Evolutionary conservation across 768 basidiomycete genomes (phyloP).

Genomic region (Suillus brevipes): DNA sequence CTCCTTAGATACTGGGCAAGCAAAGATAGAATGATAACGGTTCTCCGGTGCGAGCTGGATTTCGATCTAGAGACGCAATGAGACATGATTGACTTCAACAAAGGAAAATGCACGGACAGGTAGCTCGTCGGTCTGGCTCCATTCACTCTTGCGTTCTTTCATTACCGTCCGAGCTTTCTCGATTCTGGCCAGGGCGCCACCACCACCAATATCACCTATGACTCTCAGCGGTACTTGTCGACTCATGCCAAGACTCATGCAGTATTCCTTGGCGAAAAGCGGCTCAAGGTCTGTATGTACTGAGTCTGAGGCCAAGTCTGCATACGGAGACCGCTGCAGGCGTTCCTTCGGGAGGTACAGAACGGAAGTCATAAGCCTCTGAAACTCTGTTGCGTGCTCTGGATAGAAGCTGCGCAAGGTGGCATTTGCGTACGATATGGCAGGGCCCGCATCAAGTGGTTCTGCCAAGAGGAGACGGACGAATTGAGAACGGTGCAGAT

Average conservation of each 20-base stretch:
- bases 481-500: constrained; percentile 89
- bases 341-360: constrained; percentile 68
- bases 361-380: constrained; percentile 67
- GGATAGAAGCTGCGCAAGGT: constrained; percentile 64
- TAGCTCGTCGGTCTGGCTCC: constrained; percentile 85
- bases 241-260: constrained; percentile 84
- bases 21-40: constrained; percentile 95
- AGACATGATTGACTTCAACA: constrained; percentile 8
- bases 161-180: constrained; percentile 94
- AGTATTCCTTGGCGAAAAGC: constrained; percentile 87
- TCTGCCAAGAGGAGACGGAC: constrained; percentile 72
- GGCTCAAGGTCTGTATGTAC: constrained; percentile 78
- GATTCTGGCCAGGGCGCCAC: constrained; percentile 87
- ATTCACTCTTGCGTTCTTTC: constrained; percentile 90
- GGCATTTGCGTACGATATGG: constrained; percentile 73
- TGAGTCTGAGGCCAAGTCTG: constrained; percentile 68
- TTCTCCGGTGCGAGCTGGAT: constrained; percentile 84
- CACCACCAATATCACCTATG: constrained; percentile 90
- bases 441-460: constrained; percentile 55
- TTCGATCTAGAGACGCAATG: constrained; percentile 67
- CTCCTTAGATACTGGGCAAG: constrained; percentile 97
- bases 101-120: constrained; percentile 52
- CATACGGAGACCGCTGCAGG: constrained; percentile 71
- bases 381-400: constrained; percentile 63
- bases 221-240: constrained; percentile 85